Evolutionary conservation across 305 asterid genomes (phyloP), one percentile per base, ranked within the genome.

Genomic region (Fraxinus platypoda): DNA sequence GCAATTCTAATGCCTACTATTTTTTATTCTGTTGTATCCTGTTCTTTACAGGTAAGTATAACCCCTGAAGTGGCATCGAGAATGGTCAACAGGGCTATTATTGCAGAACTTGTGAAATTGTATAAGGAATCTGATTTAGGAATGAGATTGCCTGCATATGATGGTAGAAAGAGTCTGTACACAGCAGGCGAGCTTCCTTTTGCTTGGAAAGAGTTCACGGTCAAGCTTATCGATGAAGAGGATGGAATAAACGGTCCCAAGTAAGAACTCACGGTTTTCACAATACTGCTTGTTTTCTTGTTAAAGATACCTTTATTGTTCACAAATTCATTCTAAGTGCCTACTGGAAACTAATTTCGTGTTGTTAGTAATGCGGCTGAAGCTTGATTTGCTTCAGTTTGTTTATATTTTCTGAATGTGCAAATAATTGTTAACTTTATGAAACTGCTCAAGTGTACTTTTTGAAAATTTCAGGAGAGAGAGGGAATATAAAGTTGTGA

Each of bases 181-280:
- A 94, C 98, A 21, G 98, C 99, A 79, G 99, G 99, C 12, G 95
- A 95, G 86, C 98, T 95, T 85, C 99, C 99, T 70, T 97, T 95
- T 88, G 81, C 90, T 75, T 88, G 94, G 96, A 95, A 94, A 90
- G 99, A 95, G 87, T 95, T 97, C 88, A 86, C 84, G 1, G 76
- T 97, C 84, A 93, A 91, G 88, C 93, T 95, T 71, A 72, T 93
- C 3, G 98, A 95, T 85, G 97, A 95, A 62, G 98, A 92, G n/a
- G 97, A 92, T 85, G 92, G 81, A 78, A 81, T 85, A 79, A 93
- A 88, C 78, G 95, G 94, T 79, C 98, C 97, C 38, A 95, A 94
- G 98, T 94, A 95, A 85, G 89, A 83, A 64, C 64, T 84, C 11
- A 35, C 80, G n/a, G 73, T 57, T 78, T 43, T 74, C 8, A 59